Evolutionary conservation across 2,329 filamentous ascomycete genomes (phyloP).

Genomic region (Paecilomyces formosus): DNA sequence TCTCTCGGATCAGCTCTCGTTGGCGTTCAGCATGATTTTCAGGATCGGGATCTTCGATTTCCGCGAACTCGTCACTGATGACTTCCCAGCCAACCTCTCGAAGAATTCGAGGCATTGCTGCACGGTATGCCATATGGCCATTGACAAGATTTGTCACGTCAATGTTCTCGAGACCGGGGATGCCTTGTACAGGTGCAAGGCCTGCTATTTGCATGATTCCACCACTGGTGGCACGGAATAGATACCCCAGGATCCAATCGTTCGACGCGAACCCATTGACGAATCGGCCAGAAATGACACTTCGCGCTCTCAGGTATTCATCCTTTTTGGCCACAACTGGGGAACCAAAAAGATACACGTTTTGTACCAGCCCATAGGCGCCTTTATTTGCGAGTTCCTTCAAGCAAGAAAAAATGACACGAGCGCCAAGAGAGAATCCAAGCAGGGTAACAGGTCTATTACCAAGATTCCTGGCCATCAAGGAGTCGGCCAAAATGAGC

Average conservation of each 20-base stretch:
- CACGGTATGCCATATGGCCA: constrained; percentile 95
- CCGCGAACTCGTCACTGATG: constrained; percentile 85
- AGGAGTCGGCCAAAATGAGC: constrained; percentile 85
- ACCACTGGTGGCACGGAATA: constrained; percentile 89
- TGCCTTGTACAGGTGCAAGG: constrained; percentile 63
- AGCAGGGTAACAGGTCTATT: constrained; percentile 87
- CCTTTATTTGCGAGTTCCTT: constrained; percentile 78
- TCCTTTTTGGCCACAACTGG: constrained; percentile 88
- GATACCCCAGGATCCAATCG: constrained; percentile 94
- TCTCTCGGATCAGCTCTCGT: constrained; percentile 89
- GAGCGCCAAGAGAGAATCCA: constrained; percentile 85
- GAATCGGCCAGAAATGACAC: constrained; percentile 86
- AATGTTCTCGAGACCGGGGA: constrained; percentile 82
- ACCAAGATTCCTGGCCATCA: constrained; percentile 85
- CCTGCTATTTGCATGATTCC: constrained; percentile 86
- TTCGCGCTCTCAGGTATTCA: constrained; percentile 72
- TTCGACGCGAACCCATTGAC: constrained; percentile 91
- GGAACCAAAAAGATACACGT: constrained; percentile 90
- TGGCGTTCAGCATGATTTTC: constrained; percentile 85
- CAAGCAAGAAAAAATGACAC: constrained; percentile 88
- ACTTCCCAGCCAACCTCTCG: constrained; percentile 86
- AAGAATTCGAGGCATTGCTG: constrained; percentile 80
- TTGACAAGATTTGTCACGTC: constrained; percentile 78
- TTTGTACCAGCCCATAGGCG: constrained; percentile 81
- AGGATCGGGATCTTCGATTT: constrained; percentile 95